Base-by-base conservation (phyloP, 164 flowering plant genomes). In the Liriodendron chinense region DNA sequence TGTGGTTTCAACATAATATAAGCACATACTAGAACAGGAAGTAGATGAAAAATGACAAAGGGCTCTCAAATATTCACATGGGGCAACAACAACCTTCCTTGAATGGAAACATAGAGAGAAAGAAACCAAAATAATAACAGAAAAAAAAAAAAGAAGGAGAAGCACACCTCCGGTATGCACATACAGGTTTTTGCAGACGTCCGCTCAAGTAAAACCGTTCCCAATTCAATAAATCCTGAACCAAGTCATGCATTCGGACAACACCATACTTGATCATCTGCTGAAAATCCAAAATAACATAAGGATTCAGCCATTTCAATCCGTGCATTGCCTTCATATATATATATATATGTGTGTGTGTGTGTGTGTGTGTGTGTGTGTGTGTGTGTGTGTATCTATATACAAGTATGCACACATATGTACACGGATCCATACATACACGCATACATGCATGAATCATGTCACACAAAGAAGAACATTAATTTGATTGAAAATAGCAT, bases 231-330 rank as follows among this genome's bases (percentile, higher is more conserved):
- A 95, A 74, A 81, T 96, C 99, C 53, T 86, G 85, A 64, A 92
- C 81, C 85, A 96, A 87, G 84, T 92, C 91, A 84, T 91, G 87
- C 91, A 86, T 88, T 70, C 97, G 82, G 76, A 94, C 94, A 80
- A 94, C 97, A 66, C 98, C 98, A 84, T 94, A 94, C 81, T 96
- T 96, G 83, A 87, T 78, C 87, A 87, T 87, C 96, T 91, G 87
- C 66, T 22, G 59, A 74, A 72, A 49, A 57, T 47, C 20, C 66
- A 24, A 28, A 25, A 66, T 16, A 28, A 66, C 14, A 26, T 0
- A 64, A 66, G 47, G 14, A 4, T 66, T 0, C 25, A 66, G 47
- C 7, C 20, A 28, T 28, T 16, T 25, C 12, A 21, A 22, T 24
- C 26, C 26, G 25, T 64, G 24, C 67, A 64, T 64, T 21, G 16